Evolutionary conservation across 257 asterid genomes (phyloP), one percentile per base, ranked within the genome.

Genomic region (Plantago major): DNA sequence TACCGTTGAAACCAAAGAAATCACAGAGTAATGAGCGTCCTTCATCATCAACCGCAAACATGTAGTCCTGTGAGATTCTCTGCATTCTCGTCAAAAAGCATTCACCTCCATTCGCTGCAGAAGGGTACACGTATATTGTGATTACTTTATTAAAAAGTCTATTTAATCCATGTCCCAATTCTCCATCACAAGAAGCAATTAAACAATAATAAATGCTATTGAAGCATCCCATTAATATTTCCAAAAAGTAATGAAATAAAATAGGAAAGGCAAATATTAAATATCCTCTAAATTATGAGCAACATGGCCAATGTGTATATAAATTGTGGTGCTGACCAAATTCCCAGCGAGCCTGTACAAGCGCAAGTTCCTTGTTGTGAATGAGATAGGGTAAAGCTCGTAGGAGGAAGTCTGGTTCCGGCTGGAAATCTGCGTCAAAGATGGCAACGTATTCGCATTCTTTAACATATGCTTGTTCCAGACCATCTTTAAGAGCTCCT

Each of bases 71-170:
- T 9, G 91, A 81, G 69, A 86, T 83, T 54, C 83, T 88, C 67
- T 86, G 95, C 88, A 83, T 79, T 64, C 95, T 77, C 33, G 95
- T 86, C 83, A 81, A 75, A 79, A 86, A 77, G 60, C 91, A 83
- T 66, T 83, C 91, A 52, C 81, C 78, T 15, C 86, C 80, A 81
- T 86, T 86, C 57, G 79, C 91, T 83, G 84, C 73, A 7, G 26
- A 22, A 22, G 26, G 26, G 26, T 22, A 22, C 2, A 22, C 26
- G 26, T 22, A 22, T 22, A 2, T 22, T 22, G 26, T 22, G 2
- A 22, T 22, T 22, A 22, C 26, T 22, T 22, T 22, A 22, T 22
- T 1, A 2, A 22, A 22, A 22, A 22, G 26, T 22, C 26, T 22
- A 22, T 22, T 2, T 2, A 22, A 22, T 1, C 26, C 26, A 22